These are phyloP conservation scores for Arthrinium phaeospermum DNA, from an alignment of 2,329 filamentous ascomycete genomes.

Conservation along the genomic window DNA sequence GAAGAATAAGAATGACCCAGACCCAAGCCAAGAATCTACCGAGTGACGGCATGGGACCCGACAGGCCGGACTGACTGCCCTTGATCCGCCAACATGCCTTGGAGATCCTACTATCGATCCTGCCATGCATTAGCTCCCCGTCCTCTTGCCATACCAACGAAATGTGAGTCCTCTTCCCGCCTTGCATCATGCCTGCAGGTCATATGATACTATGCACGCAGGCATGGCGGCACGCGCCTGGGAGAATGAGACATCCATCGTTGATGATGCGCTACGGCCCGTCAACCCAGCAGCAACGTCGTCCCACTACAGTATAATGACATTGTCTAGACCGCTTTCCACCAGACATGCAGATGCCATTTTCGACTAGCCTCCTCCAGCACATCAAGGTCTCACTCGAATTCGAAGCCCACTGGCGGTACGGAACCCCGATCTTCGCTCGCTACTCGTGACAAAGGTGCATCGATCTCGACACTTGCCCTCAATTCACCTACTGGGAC, in stretches of 20 bases:
- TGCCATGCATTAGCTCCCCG: not conserved
- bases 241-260: not conserved
- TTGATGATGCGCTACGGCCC: not conserved
- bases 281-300: not conserved
- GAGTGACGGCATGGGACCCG: not conserved
- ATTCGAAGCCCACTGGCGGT: not conserved
- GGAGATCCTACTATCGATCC: not conserved
- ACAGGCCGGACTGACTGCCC: not conserved
- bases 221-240: not conserved
- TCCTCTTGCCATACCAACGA: not conserved
- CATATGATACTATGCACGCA: not conserved
- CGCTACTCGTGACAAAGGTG: not conserved
- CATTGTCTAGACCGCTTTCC: not conserved
- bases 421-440: not conserved
- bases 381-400: not conserved
- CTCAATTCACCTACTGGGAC: not conserved
- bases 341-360: not conserved
- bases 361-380: not conserved
- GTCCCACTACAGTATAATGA: not conserved
- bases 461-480: not conserved
- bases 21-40: not conserved
- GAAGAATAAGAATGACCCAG: not conserved
- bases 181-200: not conserved
- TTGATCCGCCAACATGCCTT: not conserved
- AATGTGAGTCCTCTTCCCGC: not conserved